Evolutionary conservation across 2,329 filamentous ascomycete species (phyloP).

Genomic region (Talaromyces sp.): DNA sequence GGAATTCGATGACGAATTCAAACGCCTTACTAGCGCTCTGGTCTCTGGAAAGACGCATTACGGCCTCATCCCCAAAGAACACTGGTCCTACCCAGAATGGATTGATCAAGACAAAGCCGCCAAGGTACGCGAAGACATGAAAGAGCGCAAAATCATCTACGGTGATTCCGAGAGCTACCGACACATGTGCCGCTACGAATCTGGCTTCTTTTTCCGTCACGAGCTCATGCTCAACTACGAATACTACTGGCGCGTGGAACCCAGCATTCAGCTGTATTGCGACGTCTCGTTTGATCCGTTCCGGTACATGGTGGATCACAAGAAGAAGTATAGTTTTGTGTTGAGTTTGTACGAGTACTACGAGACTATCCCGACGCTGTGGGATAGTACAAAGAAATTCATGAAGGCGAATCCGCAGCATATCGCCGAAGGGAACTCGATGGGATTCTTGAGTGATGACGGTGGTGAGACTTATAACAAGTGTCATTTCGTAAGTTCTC

Average conservation of each 20-base stretch:
- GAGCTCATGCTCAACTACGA: conserved; percentile 92
- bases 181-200: conserved; percentile 99
- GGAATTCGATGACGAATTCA: conserved; percentile 90
- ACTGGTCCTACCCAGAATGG: conserved; percentile 95
- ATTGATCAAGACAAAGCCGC: conserved; percentile 93
- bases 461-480: conserved; percentile 90
- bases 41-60: conserved; percentile 93
- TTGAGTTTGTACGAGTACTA: conserved; percentile 94
- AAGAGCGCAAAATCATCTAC: conserved; percentile 92
- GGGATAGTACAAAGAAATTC: conserved; percentile 94
- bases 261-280: conserved; percentile 92
- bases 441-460: conserved; percentile 90
- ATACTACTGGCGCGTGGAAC: conserved; percentile 99
- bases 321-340: conserved; percentile 98
- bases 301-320: conserved; percentile 90
- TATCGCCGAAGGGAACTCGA: conserved; percentile 75
- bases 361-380: conserved; percentile 92
- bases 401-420: conserved; percentile 88
- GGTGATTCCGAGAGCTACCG: conserved; percentile 95
- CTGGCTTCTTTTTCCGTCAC: conserved; percentile 98
- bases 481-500: conserved; percentile 80
- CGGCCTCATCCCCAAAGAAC: conserved; percentile 81
- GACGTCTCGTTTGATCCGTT: conserved; percentile 95
- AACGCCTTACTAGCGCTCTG: conserved; percentile 80
- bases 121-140: conserved; percentile 92